Base-by-base conservation (phyloP, 31 red algal species). In the Porphyra umbilicalis region DNA sequence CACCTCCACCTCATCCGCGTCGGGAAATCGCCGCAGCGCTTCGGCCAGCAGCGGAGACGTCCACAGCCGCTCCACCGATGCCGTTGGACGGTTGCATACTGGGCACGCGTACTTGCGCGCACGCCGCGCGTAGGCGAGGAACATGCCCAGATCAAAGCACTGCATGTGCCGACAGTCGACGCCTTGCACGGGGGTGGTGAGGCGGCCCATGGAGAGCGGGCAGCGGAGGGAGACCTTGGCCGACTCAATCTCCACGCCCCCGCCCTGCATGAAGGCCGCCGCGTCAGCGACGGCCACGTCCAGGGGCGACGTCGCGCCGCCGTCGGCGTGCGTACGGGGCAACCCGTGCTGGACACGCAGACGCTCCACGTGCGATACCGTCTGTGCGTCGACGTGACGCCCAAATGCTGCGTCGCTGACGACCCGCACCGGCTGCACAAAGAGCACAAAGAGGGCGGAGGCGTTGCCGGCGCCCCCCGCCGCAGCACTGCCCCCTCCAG, bases 121-220 rank as follows among this genome's bases (percentile, higher is more conserved):
- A 33, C 81, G 68, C 14, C 88, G 75, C 31, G 87, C 36, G 39
- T 90, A 87, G 34, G 86, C 92, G 10, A 94, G 46, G 36, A 85
- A 94, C 40, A 81, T 90, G 57, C 40, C 71, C 30, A 89, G 75
- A 71, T 94, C 92, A 77, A 94, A 94, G 78, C 92, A 94, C 83
- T 94, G 92, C 18, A 94, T 76, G 74, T 94, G 91, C 46, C 78
- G 80, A 36, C 82, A 89, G 30, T 76, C 75, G 15, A 76, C 79
- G 18, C 86, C 91, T 38, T 85, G 83, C 10, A 94, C 91, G 57
- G 91, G 91, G 34, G 84, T 81, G 32, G 79, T 36, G 75, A 94
- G 89, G 35, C 91, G 83, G 67, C 87, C 85, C 34, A 81, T 75
- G 32, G 74, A 81, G 13, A 94, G 79, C 1, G 91, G 91, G 81